Conservation (phyloP, 495 filamentous ascomycete genomes). For the Aspergillus egyptiacus region DNA sequence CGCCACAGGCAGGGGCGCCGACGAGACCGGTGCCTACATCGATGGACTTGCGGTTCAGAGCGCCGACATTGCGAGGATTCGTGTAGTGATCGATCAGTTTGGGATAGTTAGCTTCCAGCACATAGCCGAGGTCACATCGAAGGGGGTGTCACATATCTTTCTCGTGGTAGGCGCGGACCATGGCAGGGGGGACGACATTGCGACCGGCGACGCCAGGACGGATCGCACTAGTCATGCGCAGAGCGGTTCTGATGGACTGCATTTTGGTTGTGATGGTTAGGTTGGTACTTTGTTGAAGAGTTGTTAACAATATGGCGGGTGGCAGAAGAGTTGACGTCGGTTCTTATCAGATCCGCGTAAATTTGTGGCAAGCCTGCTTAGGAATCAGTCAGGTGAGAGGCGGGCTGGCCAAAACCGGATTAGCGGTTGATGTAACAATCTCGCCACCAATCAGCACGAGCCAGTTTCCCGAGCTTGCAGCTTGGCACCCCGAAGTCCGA, state of each 20-base stretch:
- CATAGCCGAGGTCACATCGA: slow-evolving; percentile 10
- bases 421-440: background rate
- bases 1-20: slow-evolving; percentile 81
- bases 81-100: slow-evolving; percentile 18
- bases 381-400: slow-evolving; percentile 10
- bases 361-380: slow-evolving; percentile 12
- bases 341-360: slow-evolving; percentile 13
- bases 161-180: slow-evolving; percentile 15
- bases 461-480: slow-evolving; percentile 2
- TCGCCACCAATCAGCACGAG: background rate
- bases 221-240: slow-evolving; percentile 9
- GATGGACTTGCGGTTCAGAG: slow-evolving; percentile 74
- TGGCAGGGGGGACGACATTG: slow-evolving; percentile 11
- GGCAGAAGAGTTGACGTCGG: slow-evolving; percentile 14
- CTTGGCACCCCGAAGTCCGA: slow-evolving; percentile 9
- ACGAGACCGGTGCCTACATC: slow-evolving; percentile 97
- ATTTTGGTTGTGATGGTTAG: slow-evolving; percentile 7
- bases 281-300: slow-evolving; percentile 2
- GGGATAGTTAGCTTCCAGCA: slow-evolving; percentile 6
- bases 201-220: slow-evolving; percentile 11
- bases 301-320: background rate
- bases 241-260: slow-evolving; percentile 15
- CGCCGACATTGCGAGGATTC: slow-evolving; percentile 67
- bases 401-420: background rate
- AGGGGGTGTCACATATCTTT: slow-evolving; percentile 17